Evolutionary conservation across 2,329 filamentous ascomycete genomes (phyloP), one percentile per base, ranked within the genome.

Genomic region (Neopestalotiopsis sp.): DNA sequence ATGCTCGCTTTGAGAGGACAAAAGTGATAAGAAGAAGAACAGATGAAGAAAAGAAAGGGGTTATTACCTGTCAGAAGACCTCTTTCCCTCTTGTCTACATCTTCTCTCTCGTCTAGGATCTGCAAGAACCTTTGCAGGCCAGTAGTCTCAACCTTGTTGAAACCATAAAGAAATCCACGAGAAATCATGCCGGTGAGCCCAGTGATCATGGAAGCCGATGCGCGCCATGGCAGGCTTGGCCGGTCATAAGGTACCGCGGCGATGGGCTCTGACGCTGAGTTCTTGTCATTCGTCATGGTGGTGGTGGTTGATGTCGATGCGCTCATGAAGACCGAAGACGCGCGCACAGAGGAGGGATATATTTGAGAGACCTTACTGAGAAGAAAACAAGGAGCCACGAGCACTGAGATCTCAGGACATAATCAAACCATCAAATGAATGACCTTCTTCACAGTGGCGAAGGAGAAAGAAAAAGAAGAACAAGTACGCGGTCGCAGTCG

Each of bases 1-100:
- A n/a, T 9, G 20, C 9, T 4, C 17, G 45, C 17, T n/a, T 68
- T 76, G 3, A 28, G 4, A 1, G 34, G 34, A 38, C 34, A 10
- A 58, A 74, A 71, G 38, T 68, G 42, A 49, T 67, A 56, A 13
- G 7, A 5, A 64, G 65, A 30, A 10, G 52, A 65, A 60, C 60
- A 62, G 68, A 59, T 42, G 60, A 32, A 64, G 40, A 59, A 63
- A 45, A 59, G 64, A 45, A 40, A 64, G 38, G 63, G 52, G 67
- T 73, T 84, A 70, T 28, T 83, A 94, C 92, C 93, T 72, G 95
- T 98, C 70, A 98, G 86, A 70, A 98, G 85, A 20, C 95, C 96
- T 74, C 91, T 88, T 68, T 91, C 84, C 72, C 94, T 89, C 65
- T 85, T 85, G 57, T 88, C 86, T 3, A 89, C 83, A 78, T 95